These are phyloP conservation scores for Suzukiozyma palmioleophila DNA, from an alignment of 1,139 yeast species.

Conservation along the genomic window DNA sequence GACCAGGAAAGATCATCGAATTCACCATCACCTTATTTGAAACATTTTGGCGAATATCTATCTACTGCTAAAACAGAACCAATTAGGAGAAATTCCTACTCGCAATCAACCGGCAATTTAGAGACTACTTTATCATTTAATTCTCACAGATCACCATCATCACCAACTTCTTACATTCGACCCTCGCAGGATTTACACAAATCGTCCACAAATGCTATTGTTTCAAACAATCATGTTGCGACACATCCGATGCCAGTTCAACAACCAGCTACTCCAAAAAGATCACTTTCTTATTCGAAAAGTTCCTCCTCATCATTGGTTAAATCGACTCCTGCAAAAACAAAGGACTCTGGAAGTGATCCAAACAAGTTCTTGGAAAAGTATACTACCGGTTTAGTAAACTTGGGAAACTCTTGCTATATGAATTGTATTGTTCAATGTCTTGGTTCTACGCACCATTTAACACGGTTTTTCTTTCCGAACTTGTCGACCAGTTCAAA, in stretches of 20 bases:
- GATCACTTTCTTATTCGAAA: neutral
- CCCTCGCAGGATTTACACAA: neutral
- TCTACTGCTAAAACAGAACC: conserved; percentile 25
- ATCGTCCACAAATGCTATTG: neutral
- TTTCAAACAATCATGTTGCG: neutral
- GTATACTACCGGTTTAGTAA: conserved; percentile 58
- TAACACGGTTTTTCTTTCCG: conserved; percentile 39
- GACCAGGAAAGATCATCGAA: conserved; percentile 10
- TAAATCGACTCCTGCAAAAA: neutral
- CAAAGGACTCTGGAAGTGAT: neutral
- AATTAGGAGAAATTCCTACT: neutral
- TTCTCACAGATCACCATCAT: neutral
- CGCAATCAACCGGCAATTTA: neutral
- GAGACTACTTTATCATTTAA: neutral
- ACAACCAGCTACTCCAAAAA: conserved; percentile 3
- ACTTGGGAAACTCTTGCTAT: conserved; percentile 90
- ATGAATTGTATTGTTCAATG: conserved; percentile 92
- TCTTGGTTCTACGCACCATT: conserved; percentile 46
- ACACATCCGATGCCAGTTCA: neutral
- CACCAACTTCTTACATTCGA: neutral
- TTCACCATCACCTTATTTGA: conserved; percentile 25
- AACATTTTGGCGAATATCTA: conserved; percentile 37
- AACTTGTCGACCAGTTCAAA: conserved; percentile 17
- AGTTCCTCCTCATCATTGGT: neutral
- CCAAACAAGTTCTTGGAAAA: conserved; percentile 21